Base-by-base conservation (phyloP, 1,284 basidiomycete genomes). In the Gymnopus androsaceus region DNA sequence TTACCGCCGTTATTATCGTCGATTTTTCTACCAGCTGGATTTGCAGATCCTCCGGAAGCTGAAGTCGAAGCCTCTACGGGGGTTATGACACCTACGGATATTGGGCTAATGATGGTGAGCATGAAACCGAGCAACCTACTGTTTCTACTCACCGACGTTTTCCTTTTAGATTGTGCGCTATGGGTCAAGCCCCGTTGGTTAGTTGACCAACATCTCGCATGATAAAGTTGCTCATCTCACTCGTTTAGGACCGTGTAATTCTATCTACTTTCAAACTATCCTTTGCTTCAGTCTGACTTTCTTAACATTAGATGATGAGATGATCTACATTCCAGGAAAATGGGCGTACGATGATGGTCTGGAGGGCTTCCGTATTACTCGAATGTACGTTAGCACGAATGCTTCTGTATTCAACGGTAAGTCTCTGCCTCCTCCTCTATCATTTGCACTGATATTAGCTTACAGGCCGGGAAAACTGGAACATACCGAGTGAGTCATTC, bases 391-490 rank as follows among this genome's bases (percentile, higher is more conserved):
- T 14, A 46, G 31, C 28, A 25, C 42, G 11, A 46, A 54, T 46
- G 52, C 21, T 4, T 54, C 52, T 23, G 52, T 54, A 11, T 45
- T 34, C n/a, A 54, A 54, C 31, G 52, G 52, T 54, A 15, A 8
- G 51, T 30, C 30, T 23, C 5, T 15, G 6, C 19, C 21, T 21
- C 21, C 19, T 17, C 15, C 7, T 12, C 12, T 8, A 54, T 6
- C n/a, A n/a, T n/a, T n/a, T n/a, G n/a, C n/a, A n/a, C n/a, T n/a
- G n/a, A n/a, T n/a, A n/a, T n/a, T n/a, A n/a, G n/a, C n/a, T n/a
- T n/a, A n/a, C n/a, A n/a, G n/a, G n/a, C n/a, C 41, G 52, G n/a
- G 17, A 31, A n/a, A 54, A 54, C 33, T 54, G 52, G 52, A 54
- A 54, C 31, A 54, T 54, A 19, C 52, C 52, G 17, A 54, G 52